Percentiles rank a stretch among this genome's conserved stretches.
phyloP scores from a whole-genome alignment of 2,329 filamentous ascomycete species.

The Penicillium brevicompactum region DNA sequence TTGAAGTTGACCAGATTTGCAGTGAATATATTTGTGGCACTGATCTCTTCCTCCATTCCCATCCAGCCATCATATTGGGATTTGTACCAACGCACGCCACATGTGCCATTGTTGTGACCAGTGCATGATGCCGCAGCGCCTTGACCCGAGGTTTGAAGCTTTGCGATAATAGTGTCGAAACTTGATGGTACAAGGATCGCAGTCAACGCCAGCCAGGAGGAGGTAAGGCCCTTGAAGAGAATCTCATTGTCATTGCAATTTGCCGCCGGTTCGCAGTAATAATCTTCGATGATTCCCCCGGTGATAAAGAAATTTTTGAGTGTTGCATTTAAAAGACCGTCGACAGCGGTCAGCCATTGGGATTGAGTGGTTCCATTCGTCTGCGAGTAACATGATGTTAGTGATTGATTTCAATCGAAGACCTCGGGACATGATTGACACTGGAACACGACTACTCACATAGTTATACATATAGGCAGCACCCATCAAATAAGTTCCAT shows the following conservation, averaged over 20 bases:
- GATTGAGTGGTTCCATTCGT: constrained; percentile 51
- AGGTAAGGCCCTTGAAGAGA: constrained; percentile 74
- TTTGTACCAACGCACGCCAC: constrained; percentile 65
- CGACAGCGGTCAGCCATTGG: constrained; percentile 59
- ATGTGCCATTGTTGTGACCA: constrained; percentile 59
- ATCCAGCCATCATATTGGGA: constrained; percentile 57
- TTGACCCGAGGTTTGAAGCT: constrained; percentile 59
- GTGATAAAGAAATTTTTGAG: constrained; percentile 51
- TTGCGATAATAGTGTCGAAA: constrained; percentile 56
- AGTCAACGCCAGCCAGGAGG: constrained; percentile 65
- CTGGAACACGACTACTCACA: constrained; percentile 35
- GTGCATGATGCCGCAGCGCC: constrained; percentile 66
- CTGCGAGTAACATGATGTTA: constrained; percentile 2
- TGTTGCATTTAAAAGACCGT: constrained; percentile 56
- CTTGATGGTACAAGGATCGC: constrained; percentile 66
- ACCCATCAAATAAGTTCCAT: constrained; percentile 61
- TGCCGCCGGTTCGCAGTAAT: constrained; percentile 62
- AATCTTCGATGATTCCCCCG: constrained; percentile 48
- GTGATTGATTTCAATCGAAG: neutral
- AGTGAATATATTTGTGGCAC: constrained; percentile 64
- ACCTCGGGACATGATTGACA: neutral
- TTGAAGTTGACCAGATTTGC: constrained; percentile 55
- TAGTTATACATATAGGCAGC: constrained; percentile 70
- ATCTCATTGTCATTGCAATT: constrained; percentile 59
- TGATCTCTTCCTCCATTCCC: constrained; percentile 72